Conservation (phyloP, 768 basidiomycete species). For the Suillus ampliporus region DNA sequence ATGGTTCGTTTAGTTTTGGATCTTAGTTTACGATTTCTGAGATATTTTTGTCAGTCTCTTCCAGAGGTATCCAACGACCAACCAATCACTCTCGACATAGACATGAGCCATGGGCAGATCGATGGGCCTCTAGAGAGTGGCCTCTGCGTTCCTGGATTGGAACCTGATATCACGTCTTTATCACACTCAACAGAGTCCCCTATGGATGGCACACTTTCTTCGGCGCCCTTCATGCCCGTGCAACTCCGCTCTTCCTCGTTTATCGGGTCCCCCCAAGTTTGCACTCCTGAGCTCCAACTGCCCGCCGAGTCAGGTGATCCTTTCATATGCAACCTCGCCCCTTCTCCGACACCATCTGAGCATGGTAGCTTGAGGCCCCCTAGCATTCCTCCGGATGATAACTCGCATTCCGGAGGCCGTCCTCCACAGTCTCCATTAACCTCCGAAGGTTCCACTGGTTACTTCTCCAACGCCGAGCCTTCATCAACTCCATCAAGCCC, state of each 20-base stretch:
- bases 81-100: neutral
- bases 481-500: slow-evolving; percentile 7
- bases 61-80: neutral
- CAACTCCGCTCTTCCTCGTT: neutral
- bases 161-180: neutral
- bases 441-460: neutral
- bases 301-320: neutral
- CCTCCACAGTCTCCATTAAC: neutral
- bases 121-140: neutral
- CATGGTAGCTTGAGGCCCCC: slow-evolving; percentile 23
- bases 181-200: neutral
- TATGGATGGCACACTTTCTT: neutral
- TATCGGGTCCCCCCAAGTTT: neutral
- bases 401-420: neutral
- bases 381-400: neutral
- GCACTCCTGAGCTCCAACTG: neutral
- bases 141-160: neutral
- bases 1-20: slow-evolving; percentile 1
- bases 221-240: neutral
- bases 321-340: slow-evolving; percentile 2
- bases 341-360: slow-evolving; percentile 35
- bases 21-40: neutral
- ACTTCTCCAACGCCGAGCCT: neutral
- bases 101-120: neutral
- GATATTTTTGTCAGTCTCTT: neutral